phyloP scores from a whole-genome alignment of 1,139 yeast genomes.

The Pichia sp. region DNA sequence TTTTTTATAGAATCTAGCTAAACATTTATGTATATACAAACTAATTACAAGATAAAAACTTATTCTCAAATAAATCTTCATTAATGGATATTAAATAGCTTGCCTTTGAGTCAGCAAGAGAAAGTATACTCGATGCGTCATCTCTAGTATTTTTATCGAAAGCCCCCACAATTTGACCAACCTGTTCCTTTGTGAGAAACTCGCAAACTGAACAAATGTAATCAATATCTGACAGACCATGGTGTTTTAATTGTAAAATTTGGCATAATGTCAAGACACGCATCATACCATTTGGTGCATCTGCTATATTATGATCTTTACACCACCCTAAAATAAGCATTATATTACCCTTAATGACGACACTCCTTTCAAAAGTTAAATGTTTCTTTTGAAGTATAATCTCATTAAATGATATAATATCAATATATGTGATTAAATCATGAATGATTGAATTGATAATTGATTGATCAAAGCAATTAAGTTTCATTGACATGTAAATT shows the following conservation, averaged over 20 bases:
- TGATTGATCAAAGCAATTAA: slow-evolving; percentile 77
- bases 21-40: background rate
- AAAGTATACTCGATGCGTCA: background rate
- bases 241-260: slow-evolving; percentile 82
- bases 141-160: slow-evolving; percentile 35
- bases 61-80: background rate
- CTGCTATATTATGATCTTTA: slow-evolving; percentile 84
- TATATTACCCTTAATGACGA: slow-evolving; percentile 90
- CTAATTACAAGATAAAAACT: background rate
- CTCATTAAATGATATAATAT: slow-evolving; percentile 91
- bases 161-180: slow-evolving; percentile 82
- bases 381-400: slow-evolving; percentile 88
- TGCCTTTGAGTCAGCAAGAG: background rate
- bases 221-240: slow-evolving; percentile 84
- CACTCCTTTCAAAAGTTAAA: slow-evolving; percentile 93
- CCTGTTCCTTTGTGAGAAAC: slow-evolving; percentile 85
- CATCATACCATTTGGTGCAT: slow-evolving; percentile 77
- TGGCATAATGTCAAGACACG: slow-evolving; percentile 92
- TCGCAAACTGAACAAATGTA: slow-evolving; percentile 91
- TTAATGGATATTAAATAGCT: background rate
- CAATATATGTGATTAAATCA: slow-evolving; percentile 78
- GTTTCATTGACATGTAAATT: slow-evolving; percentile 88
- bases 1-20: background rate
- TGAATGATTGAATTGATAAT: slow-evolving; percentile 82
- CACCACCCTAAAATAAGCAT: slow-evolving; percentile 98